Conservation (phyloP, 208 protist species). For the Trypanosoma lewisi region DNA sequence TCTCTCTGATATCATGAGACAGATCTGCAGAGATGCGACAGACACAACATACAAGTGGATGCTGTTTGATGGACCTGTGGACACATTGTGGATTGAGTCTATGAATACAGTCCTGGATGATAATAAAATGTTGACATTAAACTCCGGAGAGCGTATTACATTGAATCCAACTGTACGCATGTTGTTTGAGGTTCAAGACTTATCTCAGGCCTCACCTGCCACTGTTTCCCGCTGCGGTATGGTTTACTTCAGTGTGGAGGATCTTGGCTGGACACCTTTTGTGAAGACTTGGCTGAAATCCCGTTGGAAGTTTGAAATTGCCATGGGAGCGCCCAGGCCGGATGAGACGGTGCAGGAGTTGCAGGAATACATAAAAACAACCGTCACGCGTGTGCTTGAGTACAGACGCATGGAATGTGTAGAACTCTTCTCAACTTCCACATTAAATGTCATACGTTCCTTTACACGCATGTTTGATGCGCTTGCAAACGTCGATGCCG, state of each 20-base stretch:
- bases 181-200: conserved; percentile 98
- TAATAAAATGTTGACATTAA: conserved; percentile 99
- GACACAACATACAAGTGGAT: conserved; percentile 96
- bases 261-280: conserved; percentile 95
- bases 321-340: conserved; percentile 89
- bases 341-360: conserved; percentile 85
- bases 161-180: conserved; percentile 95
- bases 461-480: conserved; percentile 96
- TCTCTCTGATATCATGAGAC: conserved; percentile 93
- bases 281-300: conserved; percentile 93
- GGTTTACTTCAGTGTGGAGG: conserved; percentile 95
- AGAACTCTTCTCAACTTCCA: conserved; percentile 90
- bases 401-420: conserved; percentile 81
- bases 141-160: conserved; percentile 97
- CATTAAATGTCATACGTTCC: conserved; percentile 88
- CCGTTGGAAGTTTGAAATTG: conserved; percentile 78
- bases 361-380: conserved; percentile 82
- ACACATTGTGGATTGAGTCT: conserved; percentile 99
- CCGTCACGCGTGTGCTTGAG: conserved; percentile 71
- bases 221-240: conserved; percentile 99
- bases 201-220: conserved; percentile 97
- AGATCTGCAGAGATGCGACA: conserved; percentile 91
- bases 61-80: conserved; percentile 97
- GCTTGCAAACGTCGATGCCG: conserved; percentile 86
- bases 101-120: conserved; percentile 99